Evolutionary conservation across 148 eudicot species (phyloP), one percentile per base, ranked within the genome.

Genomic region (Vaccinium vitisidaea): DNA sequence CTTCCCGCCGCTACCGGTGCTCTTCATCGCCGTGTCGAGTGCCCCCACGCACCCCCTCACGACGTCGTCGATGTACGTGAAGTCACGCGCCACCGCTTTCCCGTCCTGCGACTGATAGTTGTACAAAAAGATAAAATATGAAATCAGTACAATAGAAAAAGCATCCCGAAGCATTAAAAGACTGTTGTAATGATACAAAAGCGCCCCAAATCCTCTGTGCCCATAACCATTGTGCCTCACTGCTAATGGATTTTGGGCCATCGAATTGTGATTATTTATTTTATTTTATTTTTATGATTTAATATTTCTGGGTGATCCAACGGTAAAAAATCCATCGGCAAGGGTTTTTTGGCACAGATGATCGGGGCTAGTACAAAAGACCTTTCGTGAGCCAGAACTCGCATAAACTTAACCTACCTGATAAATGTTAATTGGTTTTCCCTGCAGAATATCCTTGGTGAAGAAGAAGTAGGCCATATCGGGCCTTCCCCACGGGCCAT

Each of bases 391-490:
- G n/a, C n/a, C n/a, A n/a, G n/a, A n/a, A 63, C 9, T 23, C 0
- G 70, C 12, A 56, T 15, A 16, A 63, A 49, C 52, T 63, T n/a
- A 63, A 23, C 13, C 23, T n/a, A 63, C 70, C 85, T 91, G 88
- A 86, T 96, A 96, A 2, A 69, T 69, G 74, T 1, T 69, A 27
- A 96, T 93, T 9, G 91, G 80, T 79, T 93, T 96, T 1, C 97
- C 97, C 39, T 94, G 95, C 2, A 96, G 69, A 4, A 96, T 94
- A 55, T 96, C 99, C 84, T 94, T 96, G 8, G 98, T 94, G 88
- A 96, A 96, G 87, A 96, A 96, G 84, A 93, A 96, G 75, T 96
- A 96, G 0, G 99, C 99, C 99, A 96, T 96, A 87, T 96, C 99
- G 30, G 99, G 99, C 36, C 98, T 58, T 0, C 99, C 99, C 99